Percentiles rank a stretch among this genome's conserved stretches.
Conservation (phyloP, 352 stramenopile species). For the Phytophthora tubulina region DNA sequence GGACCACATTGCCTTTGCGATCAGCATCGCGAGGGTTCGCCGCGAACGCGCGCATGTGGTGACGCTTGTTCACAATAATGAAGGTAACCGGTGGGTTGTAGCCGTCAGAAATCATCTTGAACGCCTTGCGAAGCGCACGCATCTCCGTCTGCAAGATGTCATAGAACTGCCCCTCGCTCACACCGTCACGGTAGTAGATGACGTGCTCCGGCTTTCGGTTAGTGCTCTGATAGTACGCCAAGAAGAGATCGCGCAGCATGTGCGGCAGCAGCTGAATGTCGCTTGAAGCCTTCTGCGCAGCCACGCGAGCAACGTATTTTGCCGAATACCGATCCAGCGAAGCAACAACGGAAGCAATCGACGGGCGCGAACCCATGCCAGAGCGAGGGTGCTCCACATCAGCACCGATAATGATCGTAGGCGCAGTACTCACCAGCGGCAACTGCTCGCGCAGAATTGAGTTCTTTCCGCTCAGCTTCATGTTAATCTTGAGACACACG, state of each 20-base stretch:
- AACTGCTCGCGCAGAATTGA: conserved; percentile 57
- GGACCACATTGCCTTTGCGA: conserved; percentile 76
- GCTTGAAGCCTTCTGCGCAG: conserved; percentile 56
- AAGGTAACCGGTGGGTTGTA: conserved; percentile 90
- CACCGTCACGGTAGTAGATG: conserved; percentile 89
- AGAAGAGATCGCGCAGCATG: conserved; percentile 80
- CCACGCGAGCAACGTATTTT: conserved; percentile 71
- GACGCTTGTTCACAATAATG: conserved; percentile 89
- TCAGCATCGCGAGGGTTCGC: conserved; percentile 52
- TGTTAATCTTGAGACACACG: conserved; percentile 80
- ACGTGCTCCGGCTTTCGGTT: conserved; percentile 81
- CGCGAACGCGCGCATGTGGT: conserved; percentile 86
- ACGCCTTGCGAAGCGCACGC: conserved; percentile 80
- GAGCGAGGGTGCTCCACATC: conserved; percentile 78
- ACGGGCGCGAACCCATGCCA: conserved; percentile 63
- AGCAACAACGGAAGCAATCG: conserved; percentile 83
- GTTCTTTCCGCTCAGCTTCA: conserved; percentile 83
- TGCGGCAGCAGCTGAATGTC: conserved; percentile 65
- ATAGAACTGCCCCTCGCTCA: conserved; percentile 87
- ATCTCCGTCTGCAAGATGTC: conserved; percentile 83
- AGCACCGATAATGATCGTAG: conserved; percentile 86
- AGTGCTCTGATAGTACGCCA: conserved; percentile 78
- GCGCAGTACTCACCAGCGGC: conserved; percentile 48
- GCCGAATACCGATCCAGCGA: conserved; percentile 76
- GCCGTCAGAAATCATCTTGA: conserved; percentile 58